These are phyloP conservation scores for Lasiosphaeria miniovina DNA, from an alignment of 495 filamentous ascomycete genomes.

Conservation along the genomic window DNA sequence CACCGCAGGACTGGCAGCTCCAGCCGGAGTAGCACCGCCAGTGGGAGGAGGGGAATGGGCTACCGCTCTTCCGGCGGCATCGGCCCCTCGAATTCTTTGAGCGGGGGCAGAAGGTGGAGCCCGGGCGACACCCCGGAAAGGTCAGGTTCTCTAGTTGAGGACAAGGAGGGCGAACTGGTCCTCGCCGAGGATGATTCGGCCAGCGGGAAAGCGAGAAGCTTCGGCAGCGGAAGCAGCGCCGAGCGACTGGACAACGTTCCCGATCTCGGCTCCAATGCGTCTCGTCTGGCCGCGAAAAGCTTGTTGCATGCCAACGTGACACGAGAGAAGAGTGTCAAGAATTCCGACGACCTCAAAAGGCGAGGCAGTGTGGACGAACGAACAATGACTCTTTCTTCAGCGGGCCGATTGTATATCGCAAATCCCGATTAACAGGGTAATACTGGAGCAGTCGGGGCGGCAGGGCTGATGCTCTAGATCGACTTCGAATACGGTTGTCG, in stretches of 20 bases:
- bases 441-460: not conserved
- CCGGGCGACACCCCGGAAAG: constrained; percentile 65
- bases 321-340: constrained; percentile 64
- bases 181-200: constrained; percentile 44
- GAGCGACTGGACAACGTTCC: constrained; percentile 50
- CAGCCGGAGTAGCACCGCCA: constrained; percentile 73
- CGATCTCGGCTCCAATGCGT: constrained; percentile 36
- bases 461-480: not conserved
- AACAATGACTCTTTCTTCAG: constrained; percentile 70
- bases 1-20: constrained; percentile 73
- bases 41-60: constrained; percentile 57
- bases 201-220: constrained; percentile 42
- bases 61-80: constrained; percentile 50
- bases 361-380: constrained; percentile 93
- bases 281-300: constrained; percentile 52
- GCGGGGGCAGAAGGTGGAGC: constrained; percentile 56
- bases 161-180: constrained; percentile 28
- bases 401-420: constrained; percentile 82
- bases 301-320: constrained; percentile 50
- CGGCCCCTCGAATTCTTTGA: constrained; percentile 29
- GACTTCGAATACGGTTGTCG: not conserved
- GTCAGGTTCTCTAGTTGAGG: constrained; percentile 41
- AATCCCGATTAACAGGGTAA: constrained; percentile 70
- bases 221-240: constrained; percentile 52
- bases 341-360: constrained; percentile 70